Conservation (phyloP, 1,139 yeast species). For the Entelexis paramagnoliae region DNA sequence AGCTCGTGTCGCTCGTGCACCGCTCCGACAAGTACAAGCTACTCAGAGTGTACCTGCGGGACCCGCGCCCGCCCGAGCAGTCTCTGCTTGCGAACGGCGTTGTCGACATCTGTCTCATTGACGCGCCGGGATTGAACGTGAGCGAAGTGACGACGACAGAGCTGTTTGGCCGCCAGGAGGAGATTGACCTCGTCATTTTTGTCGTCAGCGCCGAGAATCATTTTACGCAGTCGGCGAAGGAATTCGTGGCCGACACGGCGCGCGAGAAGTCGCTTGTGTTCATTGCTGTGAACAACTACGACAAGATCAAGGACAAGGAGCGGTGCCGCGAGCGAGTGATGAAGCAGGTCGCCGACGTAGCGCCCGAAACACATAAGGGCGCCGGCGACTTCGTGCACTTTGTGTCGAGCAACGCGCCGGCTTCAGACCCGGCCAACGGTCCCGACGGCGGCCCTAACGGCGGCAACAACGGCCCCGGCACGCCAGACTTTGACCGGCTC, state of each 20-base stretch:
- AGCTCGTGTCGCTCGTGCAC: conserved; percentile 60
- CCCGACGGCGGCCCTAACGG: conserved; percentile 27
- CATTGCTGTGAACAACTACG: conserved; percentile 88
- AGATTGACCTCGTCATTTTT: conserved; percentile 89
- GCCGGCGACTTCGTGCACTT: conserved; percentile 90
- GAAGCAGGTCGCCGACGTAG: conserved; percentile 75
- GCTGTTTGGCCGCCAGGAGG: conserved; percentile 92
- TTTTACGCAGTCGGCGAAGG: conserved; percentile 87
- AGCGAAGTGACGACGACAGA: conserved; percentile 93
- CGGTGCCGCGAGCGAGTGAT: conserved; percentile 67
- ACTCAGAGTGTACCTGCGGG: conserved; percentile 73
- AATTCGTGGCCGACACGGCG: conserved; percentile 83
- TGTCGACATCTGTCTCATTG: conserved; percentile 83
- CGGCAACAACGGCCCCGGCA: conserved; percentile 29
- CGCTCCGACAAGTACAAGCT: conserved; percentile 63
- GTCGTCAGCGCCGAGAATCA: conserved; percentile 96
- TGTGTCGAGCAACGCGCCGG: conserved; percentile 39
- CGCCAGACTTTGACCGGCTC: conserved; percentile 67
- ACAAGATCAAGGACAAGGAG: conserved; percentile 66
- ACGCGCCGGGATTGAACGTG: conserved; percentile 93
- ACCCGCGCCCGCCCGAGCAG: conserved; percentile 53
- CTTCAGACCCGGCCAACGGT: conserved; percentile 27
- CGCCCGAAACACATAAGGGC: conserved; percentile 86
- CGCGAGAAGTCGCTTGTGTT: conserved; percentile 85
- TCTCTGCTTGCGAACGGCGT: conserved; percentile 81